A percentile compares a stretch with the other conserved stretches of the same genome.
Evolutionary conservation across 257 asterid species (phyloP).

Genomic region (Nicotiana sylvestris): DNA sequence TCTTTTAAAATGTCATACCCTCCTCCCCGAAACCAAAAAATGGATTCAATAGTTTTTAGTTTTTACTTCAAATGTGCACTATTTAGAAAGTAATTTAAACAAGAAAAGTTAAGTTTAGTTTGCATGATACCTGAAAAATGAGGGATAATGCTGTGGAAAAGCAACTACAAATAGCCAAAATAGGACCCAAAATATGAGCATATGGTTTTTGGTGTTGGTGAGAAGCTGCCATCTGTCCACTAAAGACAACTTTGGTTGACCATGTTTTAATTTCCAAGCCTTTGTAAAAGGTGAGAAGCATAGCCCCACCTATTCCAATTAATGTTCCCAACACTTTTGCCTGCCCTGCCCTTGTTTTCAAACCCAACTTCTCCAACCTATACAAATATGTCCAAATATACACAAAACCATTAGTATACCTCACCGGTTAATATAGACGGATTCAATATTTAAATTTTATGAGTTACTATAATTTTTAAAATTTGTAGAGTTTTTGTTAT

Average conservation of each 20-base stretch:
- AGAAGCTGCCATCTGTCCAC: conserved; percentile 30
- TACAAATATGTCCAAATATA: not conserved
- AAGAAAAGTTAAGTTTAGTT: not conserved
- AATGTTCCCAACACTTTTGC: conserved; percentile 61
- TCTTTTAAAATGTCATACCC: no score
- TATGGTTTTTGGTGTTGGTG: conserved; percentile 23
- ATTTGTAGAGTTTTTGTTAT: no score
- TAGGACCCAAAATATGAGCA: conserved; percentile 39
- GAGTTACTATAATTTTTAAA: not conserved
- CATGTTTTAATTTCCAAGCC: conserved; percentile 38
- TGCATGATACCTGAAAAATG: conserved; percentile 48
- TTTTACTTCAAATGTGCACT: no score
- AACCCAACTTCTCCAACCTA: conserved; percentile 59
- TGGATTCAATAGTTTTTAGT: no score
- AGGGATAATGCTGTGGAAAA: conserved; percentile 34
- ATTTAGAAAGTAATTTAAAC: no score
- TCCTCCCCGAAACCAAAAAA: no score
- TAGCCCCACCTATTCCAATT: conserved; percentile 63
- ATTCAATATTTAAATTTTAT: not conserved
- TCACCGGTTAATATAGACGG: not conserved
- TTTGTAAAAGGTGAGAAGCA: conserved; percentile 63
- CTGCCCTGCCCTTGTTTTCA: conserved; percentile 45
- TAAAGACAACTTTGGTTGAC: conserved; percentile 25
- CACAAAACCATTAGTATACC: not conserved
- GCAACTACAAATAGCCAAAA: conserved; percentile 37